Evolutionary conservation across 352 stramenopile species (phyloP), one percentile per base, ranked within the genome.

Genomic region (Globisporangium middletonii): DNA sequence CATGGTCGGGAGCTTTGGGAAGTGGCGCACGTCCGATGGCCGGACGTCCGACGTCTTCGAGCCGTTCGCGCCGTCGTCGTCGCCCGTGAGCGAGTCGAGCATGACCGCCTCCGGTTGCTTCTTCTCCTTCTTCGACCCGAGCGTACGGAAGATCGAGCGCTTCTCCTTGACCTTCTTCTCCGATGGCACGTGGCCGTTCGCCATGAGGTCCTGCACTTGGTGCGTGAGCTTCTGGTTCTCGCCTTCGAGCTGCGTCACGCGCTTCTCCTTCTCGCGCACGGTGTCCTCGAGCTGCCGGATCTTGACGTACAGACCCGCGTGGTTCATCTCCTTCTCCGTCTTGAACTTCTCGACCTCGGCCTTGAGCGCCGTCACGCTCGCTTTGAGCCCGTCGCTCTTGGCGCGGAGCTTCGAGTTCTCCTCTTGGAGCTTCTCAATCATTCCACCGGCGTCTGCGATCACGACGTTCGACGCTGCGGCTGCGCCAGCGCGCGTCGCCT

Each of bases 101-200:
- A 89, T 67, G 48, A 89, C 75, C 26, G 61, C 74, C 41, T 81
- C 69, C 16, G 65, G 8, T 23, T 9, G 60, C 61, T 83, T 84
- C 56, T 71, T 76, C 48, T 89, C 82, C 64, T 92, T 92, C 76
- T 94, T 94, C 5, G 83, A 84, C 11, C 79, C 84, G n/a, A 92
- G 62, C 52, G 80, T 91, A 55, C 84, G 82, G 79, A 94, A 94
- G 62, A 94, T 76, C 48, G 73, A 86, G 28, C 81, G 81, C 67
- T 89, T 89, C 60, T 72, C 63, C 27, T 69, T 83, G 7, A 72
- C 44, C 68, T 87, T 84, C 65, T 76, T 84, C 27, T 84, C 73
- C 7, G 62, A 59, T 3, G 71, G 64, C n/a, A 80, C 69, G 43
- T 53, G 57, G 47, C 76, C 79, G 38, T 75, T 81, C 18, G 63